These are phyloP conservation scores for Myochromella boudieri DNA, from an alignment of 768 basidiomycete genomes.

Conservation along the genomic window DNA sequence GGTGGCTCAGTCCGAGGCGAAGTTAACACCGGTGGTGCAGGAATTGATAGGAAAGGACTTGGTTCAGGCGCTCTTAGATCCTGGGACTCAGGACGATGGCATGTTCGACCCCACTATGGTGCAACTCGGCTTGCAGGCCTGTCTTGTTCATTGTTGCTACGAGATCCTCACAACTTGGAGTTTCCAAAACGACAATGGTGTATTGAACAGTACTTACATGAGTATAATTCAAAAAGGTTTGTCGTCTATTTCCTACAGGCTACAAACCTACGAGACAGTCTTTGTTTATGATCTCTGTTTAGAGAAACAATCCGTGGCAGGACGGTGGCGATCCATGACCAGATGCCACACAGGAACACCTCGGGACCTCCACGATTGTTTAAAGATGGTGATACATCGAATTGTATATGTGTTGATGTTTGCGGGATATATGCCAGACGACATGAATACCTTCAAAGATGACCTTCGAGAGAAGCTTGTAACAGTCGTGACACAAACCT, in stretches of 20 bases:
- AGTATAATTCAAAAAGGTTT: slow-evolving; percentile 13
- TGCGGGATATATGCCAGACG: slow-evolving; percentile 3
- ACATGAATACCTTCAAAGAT: not conserved
- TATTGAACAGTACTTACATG: slow-evolving; percentile 8
- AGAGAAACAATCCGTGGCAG: slow-evolving; percentile 20
- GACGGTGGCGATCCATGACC: slow-evolving; percentile 18
- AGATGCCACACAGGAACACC: not conserved
- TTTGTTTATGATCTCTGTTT: not conserved
- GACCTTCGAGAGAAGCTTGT: slow-evolving; percentile 10
- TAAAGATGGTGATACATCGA: not conserved
- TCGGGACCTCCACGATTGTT: not conserved
- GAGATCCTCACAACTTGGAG: slow-evolving; percentile 16
- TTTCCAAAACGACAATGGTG: not conserved
- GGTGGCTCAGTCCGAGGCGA: not conserved
- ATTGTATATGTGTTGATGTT: not conserved
- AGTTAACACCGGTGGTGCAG: not conserved
- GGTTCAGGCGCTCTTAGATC: slow-evolving; percentile 5
- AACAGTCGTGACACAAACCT: slow-evolving; percentile 7
- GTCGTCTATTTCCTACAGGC: not conserved
- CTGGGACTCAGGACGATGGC: not conserved
- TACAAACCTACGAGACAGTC: no score
- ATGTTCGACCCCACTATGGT: slow-evolving; percentile 14
- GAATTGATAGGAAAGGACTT: slow-evolving; percentile 10
- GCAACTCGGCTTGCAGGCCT: slow-evolving; percentile 20
- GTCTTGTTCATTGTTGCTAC: slow-evolving; percentile 12